Evolutionary conservation across 2,329 filamentous ascomycete species (phyloP).

Genomic region (Nigrograna mackinnonii): DNA sequence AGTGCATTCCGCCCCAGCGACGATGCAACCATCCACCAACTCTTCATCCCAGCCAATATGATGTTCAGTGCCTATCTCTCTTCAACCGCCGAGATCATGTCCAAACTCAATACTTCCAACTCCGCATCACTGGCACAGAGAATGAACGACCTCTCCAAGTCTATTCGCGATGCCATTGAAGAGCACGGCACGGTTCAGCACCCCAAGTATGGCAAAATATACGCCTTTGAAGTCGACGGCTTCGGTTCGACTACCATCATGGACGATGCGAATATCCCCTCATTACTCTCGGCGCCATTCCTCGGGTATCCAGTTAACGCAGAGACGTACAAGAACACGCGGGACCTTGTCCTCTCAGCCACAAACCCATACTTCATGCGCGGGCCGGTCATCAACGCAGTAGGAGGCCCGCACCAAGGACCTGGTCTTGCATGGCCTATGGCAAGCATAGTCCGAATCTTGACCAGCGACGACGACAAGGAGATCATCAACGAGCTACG

Average conservation of each 20-base stretch:
- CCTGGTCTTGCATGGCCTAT: slow-evolving; percentile 56
- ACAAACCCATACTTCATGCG: slow-evolving; percentile 55
- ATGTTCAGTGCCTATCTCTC: slow-evolving; percentile 71
- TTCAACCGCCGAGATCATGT: slow-evolving; percentile 57
- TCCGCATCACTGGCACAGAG: slow-evolving; percentile 55
- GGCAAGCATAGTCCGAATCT: slow-evolving; percentile 54
- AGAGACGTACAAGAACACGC: slow-evolving; percentile 52
- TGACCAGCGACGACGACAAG: slow-evolving; percentile 52
- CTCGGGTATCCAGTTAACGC: slow-evolving; percentile 56
- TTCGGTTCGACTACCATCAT: slow-evolving; percentile 59
- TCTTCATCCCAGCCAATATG: slow-evolving; percentile 62
- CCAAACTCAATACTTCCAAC: slow-evolving; percentile 45
- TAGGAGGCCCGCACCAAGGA: slow-evolving; percentile 54
- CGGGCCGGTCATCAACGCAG: slow-evolving; percentile 51
- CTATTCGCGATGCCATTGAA: slow-evolving; percentile 49
- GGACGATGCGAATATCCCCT: slow-evolving; percentile 75
- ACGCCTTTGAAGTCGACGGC: slow-evolving; percentile 55
- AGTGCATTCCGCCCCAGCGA: slow-evolving; percentile 56
- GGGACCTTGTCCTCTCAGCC: slow-evolving; percentile 47
- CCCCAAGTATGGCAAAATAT: slow-evolving; percentile 43
- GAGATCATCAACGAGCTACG: slow-evolving; percentile 50
- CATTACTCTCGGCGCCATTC: slow-evolving; percentile 67
- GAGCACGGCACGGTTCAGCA: slow-evolving; percentile 45
- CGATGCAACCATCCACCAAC: slow-evolving; percentile 54
- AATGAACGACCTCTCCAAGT: slow-evolving; percentile 61